These are phyloP conservation scores for Vinca major DNA, from an alignment of 305 asterid species.

Conservation along the genomic window DNA sequence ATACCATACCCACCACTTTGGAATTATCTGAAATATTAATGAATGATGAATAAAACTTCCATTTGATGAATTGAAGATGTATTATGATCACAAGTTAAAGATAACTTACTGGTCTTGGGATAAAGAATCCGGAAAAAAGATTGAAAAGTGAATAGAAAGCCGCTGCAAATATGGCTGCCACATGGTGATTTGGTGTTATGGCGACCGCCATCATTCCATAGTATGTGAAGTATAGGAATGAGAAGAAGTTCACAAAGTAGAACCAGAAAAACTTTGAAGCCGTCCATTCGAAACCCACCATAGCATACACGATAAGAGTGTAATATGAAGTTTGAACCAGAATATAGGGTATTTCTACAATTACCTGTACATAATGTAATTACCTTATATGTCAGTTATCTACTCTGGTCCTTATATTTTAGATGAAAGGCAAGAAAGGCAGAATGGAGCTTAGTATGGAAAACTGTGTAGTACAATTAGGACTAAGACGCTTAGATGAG, in stretches of 20 bases:
- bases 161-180: constrained; percentile 78
- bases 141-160: constrained; percentile 73
- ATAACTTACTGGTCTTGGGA: constrained; percentile 76
- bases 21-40: constrained; percentile 22
- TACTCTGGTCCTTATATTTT: too few relatives aligned
- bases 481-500: not conserved
- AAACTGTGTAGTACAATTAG: not conserved
- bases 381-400: not conserved
- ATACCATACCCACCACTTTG: constrained; percentile 34
- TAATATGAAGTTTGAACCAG: constrained; percentile 57
- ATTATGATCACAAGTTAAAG: not conserved
- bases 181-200: constrained; percentile 86
- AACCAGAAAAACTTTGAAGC: constrained; percentile 82
- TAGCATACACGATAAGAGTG: constrained; percentile 62
- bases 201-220: constrained; percentile 94
- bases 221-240: constrained; percentile 84
- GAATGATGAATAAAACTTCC: not conserved
- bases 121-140: constrained; percentile 78
- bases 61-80: not conserved
- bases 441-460: not conserved
- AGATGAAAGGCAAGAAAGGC: not conserved
- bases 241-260: constrained; percentile 61
- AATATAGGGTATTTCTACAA: constrained; percentile 63
- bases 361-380: constrained; percentile 33
- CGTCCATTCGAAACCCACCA: constrained; percentile 84